Evolutionary conservation across 768 basidiomycete genomes (phyloP), one percentile per base, ranked within the genome.

Genomic region (Mycena vulgaris): DNA sequence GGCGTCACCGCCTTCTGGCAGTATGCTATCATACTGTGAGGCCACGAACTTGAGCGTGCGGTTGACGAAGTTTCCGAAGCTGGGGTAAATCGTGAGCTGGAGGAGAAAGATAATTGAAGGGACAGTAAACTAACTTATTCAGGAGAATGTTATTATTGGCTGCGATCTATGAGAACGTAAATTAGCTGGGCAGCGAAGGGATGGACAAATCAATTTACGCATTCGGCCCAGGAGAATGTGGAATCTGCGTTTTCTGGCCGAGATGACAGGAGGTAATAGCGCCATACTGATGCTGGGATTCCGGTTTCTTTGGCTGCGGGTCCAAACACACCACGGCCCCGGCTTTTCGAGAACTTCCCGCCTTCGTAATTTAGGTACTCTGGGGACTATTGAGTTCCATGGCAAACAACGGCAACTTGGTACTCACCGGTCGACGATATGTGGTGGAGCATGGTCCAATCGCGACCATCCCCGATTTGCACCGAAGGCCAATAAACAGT

Each of bases 351-450:
- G 87, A 99, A 99, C 79, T 99, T 99, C 42, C 97, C 97, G 30
- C 96, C 95, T 79, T 99, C 98, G 80, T 99, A 99, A 77, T 99
- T 98, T 74, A 99, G 85, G 79, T 97, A 98, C 80, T 99, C 97
- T 97, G 75, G 35, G 63, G 11, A 35, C 42, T 9, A 14, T 30
- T 30, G 21, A 70, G 40, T 60, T 35, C 23, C 42, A 23, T 25
- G 11, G 31, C 31, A 63, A n/a, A 27, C 2, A 40, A n/a, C 16
- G 64, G 10, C 21, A 55, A 33, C 21, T n/a, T 21, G 37, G 25
- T 14, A 73, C 88, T 70, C 66, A 96, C 97, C 97, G 39, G 98
- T 99, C 1, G 96, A 96, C 5, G 96, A 97, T 56, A 99, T 83
- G 82, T 98, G 96, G 80, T 97, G 94, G 5, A 98, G 87, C 79